Base-by-base conservation (phyloP, 805 yeast genomes). In the Candida methanosorbosa region DNA sequence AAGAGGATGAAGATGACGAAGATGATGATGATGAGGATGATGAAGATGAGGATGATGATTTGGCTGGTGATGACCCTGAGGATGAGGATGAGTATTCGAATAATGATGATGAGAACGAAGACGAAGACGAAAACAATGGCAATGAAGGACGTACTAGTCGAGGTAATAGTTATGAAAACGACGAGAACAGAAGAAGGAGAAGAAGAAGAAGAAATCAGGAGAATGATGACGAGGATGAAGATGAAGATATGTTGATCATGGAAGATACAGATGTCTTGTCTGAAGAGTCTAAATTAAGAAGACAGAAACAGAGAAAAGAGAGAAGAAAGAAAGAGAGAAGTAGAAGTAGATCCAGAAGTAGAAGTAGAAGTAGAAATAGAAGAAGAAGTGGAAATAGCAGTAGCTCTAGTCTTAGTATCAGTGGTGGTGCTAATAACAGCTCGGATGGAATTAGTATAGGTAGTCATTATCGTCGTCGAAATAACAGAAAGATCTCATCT, bases 81-180 rank as follows among this genome's bases (percentile, higher is more conserved):
- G 25, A 14, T 29, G 27, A 30, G 15, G 27, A 30, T 16, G 32
- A 21, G 12, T 12, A 31, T 18, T 40, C 34, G 29, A 46, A 42
- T 24, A 40, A 41, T 22, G 46, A 42, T 18, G 45, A 41, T 18
- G 41, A 41, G 14, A 41, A 39, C 14, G 40, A 43, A 18, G 38
- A 36, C 20, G 45, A 37, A n/a, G 52, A 45, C n/a, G 25, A 19
- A 11, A 29, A 36, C 21, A 18, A 29, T 9, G 29, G 17, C 14
- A 19, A 29, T 3, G 9, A 18, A 12, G 29, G 15, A 17, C n/a
- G 14, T 24, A n/a, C n/a, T n/a, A n/a, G n/a, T n/a, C n/a, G n/a
- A n/a, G n/a, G n/a, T n/a, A n/a, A n/a, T 24, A 24, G 15, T n/a
- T 6, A 24, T 9, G 7, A n/a, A n/a, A 24, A 9, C 27, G n/a